A percentile compares a stretch with the other conserved stretches of the same genome.
Evolutionary conservation across 495 filamentous ascomycete genomes (phyloP).

Genomic region (Aspergillus sparsus): DNA sequence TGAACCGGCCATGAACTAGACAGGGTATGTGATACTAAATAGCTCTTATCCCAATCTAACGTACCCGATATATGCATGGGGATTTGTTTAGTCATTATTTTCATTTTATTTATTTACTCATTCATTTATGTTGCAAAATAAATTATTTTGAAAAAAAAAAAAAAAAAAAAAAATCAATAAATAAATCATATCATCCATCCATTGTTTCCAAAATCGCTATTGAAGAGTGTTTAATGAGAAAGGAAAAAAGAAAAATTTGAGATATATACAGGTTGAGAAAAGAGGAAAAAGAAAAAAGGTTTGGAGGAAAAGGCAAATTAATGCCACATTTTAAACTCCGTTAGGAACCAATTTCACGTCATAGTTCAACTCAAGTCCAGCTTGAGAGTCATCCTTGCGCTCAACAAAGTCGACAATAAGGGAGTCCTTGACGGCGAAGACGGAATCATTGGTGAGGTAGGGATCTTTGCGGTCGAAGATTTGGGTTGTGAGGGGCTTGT

Average conservation of each 20-base stretch:
- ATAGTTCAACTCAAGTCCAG: slow-evolving; percentile 65
- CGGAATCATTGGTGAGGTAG: slow-evolving; percentile 65
- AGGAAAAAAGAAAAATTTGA: background rate
- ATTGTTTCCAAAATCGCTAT: background rate
- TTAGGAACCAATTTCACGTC: slow-evolving; percentile 43
- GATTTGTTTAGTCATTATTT: background rate
- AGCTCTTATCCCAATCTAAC: no score
- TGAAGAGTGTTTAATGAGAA: background rate
- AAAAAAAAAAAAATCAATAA: slow-evolving; percentile 5
- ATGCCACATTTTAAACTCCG: slow-evolving; percentile 4
- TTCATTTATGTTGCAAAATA: no score
- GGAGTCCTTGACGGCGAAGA: slow-evolving; percentile 78
- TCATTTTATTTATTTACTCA: background rate
- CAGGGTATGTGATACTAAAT: no score
- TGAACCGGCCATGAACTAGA: no score
- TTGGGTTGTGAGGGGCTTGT: slow-evolving; percentile 69
- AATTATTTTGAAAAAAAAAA: slow-evolving; percentile 3
- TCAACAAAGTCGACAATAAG: slow-evolving; percentile 66
- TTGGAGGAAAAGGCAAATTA: background rate
- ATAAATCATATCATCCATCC: background rate
- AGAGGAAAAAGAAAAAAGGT: background rate
- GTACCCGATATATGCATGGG: no score
- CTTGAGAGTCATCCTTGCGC: slow-evolving; percentile 60
- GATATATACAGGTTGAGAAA: background rate
- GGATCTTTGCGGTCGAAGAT: slow-evolving; percentile 68